Evolutionary conservation across 352 stramenopile species (phyloP).

Genomic region (Globisporangium yorkense): DNA sequence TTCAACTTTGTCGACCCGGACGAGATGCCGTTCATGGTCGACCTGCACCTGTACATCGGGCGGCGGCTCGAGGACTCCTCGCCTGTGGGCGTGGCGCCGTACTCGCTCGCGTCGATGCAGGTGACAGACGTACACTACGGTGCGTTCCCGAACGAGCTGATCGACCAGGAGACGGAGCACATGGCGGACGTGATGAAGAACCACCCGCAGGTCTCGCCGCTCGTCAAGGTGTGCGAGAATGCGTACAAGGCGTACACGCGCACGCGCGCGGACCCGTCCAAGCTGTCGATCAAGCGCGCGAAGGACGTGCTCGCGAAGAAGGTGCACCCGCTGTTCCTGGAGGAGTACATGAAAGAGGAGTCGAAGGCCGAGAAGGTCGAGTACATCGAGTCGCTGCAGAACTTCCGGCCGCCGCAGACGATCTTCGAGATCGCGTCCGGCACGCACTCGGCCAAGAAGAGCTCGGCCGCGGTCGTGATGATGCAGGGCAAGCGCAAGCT

Average conservation of each 20-base stretch:
- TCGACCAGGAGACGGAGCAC: conserved; percentile 96
- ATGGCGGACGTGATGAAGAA: conserved; percentile 87
- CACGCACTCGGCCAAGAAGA: conserved; percentile 73
- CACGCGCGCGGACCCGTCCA: conserved; percentile 94
- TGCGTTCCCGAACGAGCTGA: conserved; percentile 92
- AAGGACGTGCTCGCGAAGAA: conserved; percentile 92
- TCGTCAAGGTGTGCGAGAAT: conserved; percentile 93
- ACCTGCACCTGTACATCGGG: conserved; percentile 96
- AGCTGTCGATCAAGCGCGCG: conserved; percentile 90
- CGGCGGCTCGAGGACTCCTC: conserved; percentile 74
- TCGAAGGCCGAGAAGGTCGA: conserved; percentile 74
- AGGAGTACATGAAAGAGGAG: conserved; percentile 84
- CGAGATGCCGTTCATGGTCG: conserved; percentile 98
- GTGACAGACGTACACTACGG: conserved; percentile 97
- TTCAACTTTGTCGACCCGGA: conserved; percentile 97
- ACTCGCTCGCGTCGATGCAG: conserved; percentile 92
- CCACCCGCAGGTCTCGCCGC: conserved; percentile 61
- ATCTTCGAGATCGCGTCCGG: conserved; percentile 95
- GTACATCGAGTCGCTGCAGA: conserved; percentile 90
- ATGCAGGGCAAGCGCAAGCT: conserved; percentile 86
- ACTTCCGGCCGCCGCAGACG: conserved; percentile 93
- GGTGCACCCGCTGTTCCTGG: conserved; percentile 89
- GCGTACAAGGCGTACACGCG: conserved; percentile 97
- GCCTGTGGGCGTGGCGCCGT: conserved; percentile 56
- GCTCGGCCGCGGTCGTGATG: conserved; percentile 65